Base-by-base conservation (phyloP, 495 filamentous ascomycete genomes). In the Penicillium psychrofluorescens region DNA sequence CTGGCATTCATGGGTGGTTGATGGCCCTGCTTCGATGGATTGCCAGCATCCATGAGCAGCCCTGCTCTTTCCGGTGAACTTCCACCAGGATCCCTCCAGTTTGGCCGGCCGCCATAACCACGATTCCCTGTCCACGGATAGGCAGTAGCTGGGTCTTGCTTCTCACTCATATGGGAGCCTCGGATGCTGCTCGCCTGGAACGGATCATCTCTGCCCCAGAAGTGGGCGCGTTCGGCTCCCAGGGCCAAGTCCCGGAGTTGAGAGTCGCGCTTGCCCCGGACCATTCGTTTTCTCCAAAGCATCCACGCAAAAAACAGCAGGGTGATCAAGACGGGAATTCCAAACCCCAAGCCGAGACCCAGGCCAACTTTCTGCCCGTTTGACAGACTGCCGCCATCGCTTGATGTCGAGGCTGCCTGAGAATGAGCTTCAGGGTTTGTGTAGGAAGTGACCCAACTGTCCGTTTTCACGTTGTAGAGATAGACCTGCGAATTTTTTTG, bases 391-490 rank as follows among this genome's bases (percentile, higher is more conserved):
- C 27, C 28, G 28, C 15, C 13, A 6, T 28, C 16, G 11, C 45
- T 46, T 1, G 38, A 40, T 29, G 45, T 27, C 8, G 41, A 37
- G 10, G 45, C 29, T 8, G 38, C 16, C 1, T 31, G 29, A n/a
- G 37, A 31, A 2, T 28, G 44, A 10, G 41, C 44, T 2, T 51
- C 49, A 0, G 83, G 81, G 46, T 82, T 80, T 34, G 71, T 75
- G 56, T 95, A 97, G 0, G 71, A 71, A 4, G 74, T 65, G 0
- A 78, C 58, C 89, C 88, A 96, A 10, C 61, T 68, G 55, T 75
- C 78, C 2, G 85, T 85, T 2, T 84, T 86, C 9, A 85, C 71
- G 53, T 96, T 92, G 50, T 88, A 87, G 45, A 96, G 85, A 49
- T 80, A 79, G 11, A 76, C 64, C 36, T 71, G 56, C 0, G 61